Base-by-base conservation (phyloP, 495 filamentous ascomycete genomes). In the Cairneyella variabilis region DNA sequence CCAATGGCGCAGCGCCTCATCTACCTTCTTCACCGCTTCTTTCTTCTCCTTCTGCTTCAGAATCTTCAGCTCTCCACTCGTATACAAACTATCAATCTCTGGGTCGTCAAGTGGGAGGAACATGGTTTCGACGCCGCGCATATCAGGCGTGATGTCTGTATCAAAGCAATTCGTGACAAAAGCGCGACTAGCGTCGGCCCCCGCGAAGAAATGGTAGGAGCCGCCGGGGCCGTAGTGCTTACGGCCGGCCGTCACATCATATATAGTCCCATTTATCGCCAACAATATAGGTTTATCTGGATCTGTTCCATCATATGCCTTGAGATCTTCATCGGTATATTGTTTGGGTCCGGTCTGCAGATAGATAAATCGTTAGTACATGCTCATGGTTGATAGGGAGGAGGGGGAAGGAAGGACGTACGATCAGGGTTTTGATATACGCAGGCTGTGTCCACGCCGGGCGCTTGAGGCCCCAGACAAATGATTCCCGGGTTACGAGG, bases 91-190 rank as follows among this genome's bases (percentile, higher is more conserved):
- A 63, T 76, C 72, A 3, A 79, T 72, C 17, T 77, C 69, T 7
- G 75, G 77, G 58, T 88, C 82, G 56, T 90, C 87, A 3, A 87
- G 61, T 0, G 91, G 89, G 16, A 97, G 72, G 67, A 81, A 97
- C 84, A 92, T 93, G 54, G 85, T 80, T 72, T 97, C 93, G 1
- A 89, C 87, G 1, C 95, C 95, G 18, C 83, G 74, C 69, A 97
- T 67, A 67, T 97, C 91, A 1, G 83, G 69, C 4, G 84, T 95
- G 32, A 86, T 71, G 73, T 97, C 92, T 43, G 87, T 84, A 26
- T 80, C 71, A 75, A 99, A 99, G 67, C 93, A 99, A 2, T 89
- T 89, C n/a, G 93, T 96, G n/a, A 99, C 83, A 70, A 90, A 99
- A 3, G 86, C 89, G 23, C 93, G 85, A 2, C 88, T 81, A 6